Evolutionary conservation across 306 rosid species (phyloP), one percentile per base, ranked within the genome.

Genomic region (Betula pendula): DNA sequence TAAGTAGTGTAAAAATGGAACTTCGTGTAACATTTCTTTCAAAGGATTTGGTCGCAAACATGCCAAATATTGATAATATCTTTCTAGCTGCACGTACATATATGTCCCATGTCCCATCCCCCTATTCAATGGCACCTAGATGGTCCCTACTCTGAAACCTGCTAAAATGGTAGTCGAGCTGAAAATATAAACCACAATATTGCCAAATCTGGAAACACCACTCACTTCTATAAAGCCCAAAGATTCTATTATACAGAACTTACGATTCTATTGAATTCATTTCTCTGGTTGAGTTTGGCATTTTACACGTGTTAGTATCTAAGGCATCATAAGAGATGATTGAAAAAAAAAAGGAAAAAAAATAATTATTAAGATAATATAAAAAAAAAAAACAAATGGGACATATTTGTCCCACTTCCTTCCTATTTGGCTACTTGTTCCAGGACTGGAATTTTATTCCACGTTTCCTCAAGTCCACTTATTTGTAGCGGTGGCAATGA

Each of bases 401-500:
- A 69, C 29, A 71, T 65, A 65, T 75, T 59, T 33, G 77, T 83
- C 81, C 80, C 65, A 40, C 50, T 29, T 45, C 25, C 20, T 44
- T 5, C 35, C 81, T 88, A 90, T 90, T 90, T 86, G 76, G 90
- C 92, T 53, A 80, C 82, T 83, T 88, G 92, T 83, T 90, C 95
- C 83, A 90, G 77, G 67, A 88, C 77, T 4, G 95, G 90, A 25
- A 83, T 77, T 80, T 83, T 88, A 77, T 88, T 88, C 92, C 92
- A 90, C 76, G 84, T 75, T 68, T 88, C 96, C 63, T 86, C 96
- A 49, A 89, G 24, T 9, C 84, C 94, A 79, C 75, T 83, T 2
- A 68, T 69, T 74, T 91, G 89, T 83, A 94, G 73, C 0, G 98
- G 98, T 40, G 98, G 98, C 91, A 94, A 86, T 3, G 98, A 94